Conservation (phyloP, 306 rosid species). For the Vigna mungo region DNA sequence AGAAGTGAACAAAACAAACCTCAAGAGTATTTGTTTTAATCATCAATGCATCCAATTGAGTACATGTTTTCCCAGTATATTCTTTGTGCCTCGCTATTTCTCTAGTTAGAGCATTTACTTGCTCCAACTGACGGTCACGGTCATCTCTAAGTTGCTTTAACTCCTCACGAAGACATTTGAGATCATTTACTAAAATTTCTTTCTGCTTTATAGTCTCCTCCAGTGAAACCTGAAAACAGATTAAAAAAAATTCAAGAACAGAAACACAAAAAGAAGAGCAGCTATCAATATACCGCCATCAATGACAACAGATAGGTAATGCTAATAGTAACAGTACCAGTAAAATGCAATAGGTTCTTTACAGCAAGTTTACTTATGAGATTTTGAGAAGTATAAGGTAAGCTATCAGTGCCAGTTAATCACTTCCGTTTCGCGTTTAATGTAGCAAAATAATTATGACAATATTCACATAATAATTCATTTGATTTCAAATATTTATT, state of each 20-base stretch:
- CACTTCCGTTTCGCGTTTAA: slow-evolving; percentile 1
- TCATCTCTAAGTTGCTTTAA: slow-evolving; percentile 80
- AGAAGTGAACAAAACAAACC: slow-evolving; percentile 49
- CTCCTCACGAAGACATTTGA: slow-evolving; percentile 75
- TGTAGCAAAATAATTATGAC: not conserved
- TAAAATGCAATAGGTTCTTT: not conserved
- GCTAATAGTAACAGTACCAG: not conserved
- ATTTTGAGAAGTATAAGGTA: not conserved
- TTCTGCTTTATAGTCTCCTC: slow-evolving; percentile 74
- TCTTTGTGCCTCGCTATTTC: slow-evolving; percentile 64
- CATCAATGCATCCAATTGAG: slow-evolving; percentile 68
- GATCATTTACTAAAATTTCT: slow-evolving; percentile 58
- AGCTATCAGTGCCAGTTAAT: slow-evolving; percentile 7
- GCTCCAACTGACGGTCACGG: slow-evolving; percentile 67
- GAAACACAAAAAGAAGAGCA: slow-evolving; percentile 10
- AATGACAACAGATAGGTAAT: not conserved
- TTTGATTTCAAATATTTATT: slow-evolving; percentile 16
- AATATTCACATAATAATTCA: slow-evolving; percentile 1
- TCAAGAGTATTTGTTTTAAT: slow-evolving; percentile 68
- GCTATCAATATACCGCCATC: not conserved
- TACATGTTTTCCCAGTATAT: slow-evolving; percentile 52
- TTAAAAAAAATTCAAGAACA: not conserved
- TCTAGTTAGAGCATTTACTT: slow-evolving; percentile 59
- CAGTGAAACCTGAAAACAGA: slow-evolving; percentile 61
- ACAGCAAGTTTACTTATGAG: too few relatives aligned